These are phyloP conservation scores for Cryptococcus sp. DNA, from an alignment of 1,284 basidiomycete species.

Conservation along the genomic window DNA sequence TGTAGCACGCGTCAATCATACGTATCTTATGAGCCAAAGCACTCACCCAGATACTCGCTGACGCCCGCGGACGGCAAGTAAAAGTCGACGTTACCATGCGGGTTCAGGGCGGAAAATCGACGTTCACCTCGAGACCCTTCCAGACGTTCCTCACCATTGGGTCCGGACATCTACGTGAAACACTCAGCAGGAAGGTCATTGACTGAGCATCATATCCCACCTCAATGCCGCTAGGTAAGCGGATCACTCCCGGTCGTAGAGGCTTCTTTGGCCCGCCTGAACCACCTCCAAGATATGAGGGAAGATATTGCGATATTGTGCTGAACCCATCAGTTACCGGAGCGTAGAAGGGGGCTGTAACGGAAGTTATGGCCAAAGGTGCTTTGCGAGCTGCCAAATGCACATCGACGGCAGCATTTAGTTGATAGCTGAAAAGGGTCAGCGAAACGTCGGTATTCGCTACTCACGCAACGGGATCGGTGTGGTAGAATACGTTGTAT, in stretches of 20 bases:
- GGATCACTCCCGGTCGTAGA: constrained; percentile 37
- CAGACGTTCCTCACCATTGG: constrained; percentile 42
- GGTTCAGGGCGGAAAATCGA: constrained; percentile 52
- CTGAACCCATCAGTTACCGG: constrained; percentile 40
- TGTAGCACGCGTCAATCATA: constrained; percentile 13
- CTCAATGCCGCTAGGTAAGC: constrained; percentile 47
- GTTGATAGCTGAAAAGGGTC: constrained; percentile 49
- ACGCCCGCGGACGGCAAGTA: constrained; percentile 48
- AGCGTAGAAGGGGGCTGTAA: constrained; percentile 52
- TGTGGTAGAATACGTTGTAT: constrained; percentile 59
- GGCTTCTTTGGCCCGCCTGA: constrained; percentile 27
- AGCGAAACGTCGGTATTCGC: constrained; percentile 50
- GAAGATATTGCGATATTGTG: constrained; percentile 44
- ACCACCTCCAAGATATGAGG: constrained; percentile 25
- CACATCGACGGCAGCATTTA: constrained; percentile 50
- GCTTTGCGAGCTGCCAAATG: constrained; percentile 49
- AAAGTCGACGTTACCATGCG: constrained; percentile 53
- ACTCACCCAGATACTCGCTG: constrained; percentile 50
- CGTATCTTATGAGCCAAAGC: background rate
- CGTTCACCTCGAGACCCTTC: constrained; percentile 48
- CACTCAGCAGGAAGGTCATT: background rate
- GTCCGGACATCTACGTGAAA: constrained; percentile 39
- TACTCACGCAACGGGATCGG: constrained; percentile 57
- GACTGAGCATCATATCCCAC: constrained; percentile 12
- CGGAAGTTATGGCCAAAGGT: constrained; percentile 55